Evolutionary conservation across 2,329 filamentous ascomycete species (phyloP), one percentile per base, ranked within the genome.

Genomic region (Aspergillus flavus): DNA sequence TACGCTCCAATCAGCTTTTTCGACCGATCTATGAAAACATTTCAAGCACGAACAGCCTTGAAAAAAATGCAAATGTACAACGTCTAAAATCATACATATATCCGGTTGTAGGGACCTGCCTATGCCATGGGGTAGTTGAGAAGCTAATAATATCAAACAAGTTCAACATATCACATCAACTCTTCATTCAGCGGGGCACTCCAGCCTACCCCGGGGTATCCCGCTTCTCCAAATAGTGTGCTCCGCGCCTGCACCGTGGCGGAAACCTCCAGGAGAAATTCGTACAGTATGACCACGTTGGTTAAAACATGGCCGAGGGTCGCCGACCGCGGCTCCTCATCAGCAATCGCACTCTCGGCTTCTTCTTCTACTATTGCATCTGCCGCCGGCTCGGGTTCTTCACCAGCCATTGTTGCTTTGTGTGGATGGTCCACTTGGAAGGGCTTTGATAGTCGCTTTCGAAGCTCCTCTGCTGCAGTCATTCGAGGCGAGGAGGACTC

Each of bases 261-360:
- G 2, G 91, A 88, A 61, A 94, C 77, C 76, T 95, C 92, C 57
- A 94, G 83, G 57, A 94, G 78, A 73, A 95, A 95, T 41, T 91
- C 90, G 75, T 95, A 92, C 62, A 93, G 81, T 57, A 94, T 86
- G 62, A 94, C 86, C 46, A 91, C 87, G 74, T 94, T 95, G 6
- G 91, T 94, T 65, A 95, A 80, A 12, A 94, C 82, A 74, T 94
- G 91, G 46, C 90, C 92, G 5, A 95, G 86, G 9, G 89, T 92
- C 9, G 88, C 89, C 11, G 82, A 83, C 56, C 76, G 79, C 6
- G 78, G 73, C 32, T 73, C 73, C 54, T 76, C 75, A 11, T 72
- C 68, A 11, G 65, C 59, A 34, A 63, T 63, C 3, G 69, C 65
- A 48, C 69, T 68, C 4, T 62, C 64, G 0, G 63, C 56, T 6